Base-by-base conservation (phyloP, 306 rosid genomes). In the Pueraria montana region DNA sequence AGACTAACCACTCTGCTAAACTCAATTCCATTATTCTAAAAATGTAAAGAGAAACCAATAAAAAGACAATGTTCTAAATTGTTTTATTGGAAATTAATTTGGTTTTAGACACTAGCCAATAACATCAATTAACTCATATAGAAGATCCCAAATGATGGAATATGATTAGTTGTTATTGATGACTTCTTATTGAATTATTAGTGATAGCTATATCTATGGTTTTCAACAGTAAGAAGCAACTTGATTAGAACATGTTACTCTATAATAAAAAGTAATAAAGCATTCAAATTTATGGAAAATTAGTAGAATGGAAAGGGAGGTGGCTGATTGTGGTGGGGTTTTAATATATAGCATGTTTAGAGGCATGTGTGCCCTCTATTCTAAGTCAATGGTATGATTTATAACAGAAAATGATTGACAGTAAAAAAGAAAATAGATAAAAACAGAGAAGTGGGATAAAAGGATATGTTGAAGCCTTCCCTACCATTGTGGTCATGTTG, bases 351-450 rank as follows among this genome's bases (percentile, higher is more conserved):
- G 55, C 80, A 84, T 84, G 85, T 80, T 80, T 68, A 75, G 84
- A 65, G 76, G 87, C 87, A 82, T 76, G 89, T 84, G 85, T 83
- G 89, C 46, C 74, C 59, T 86, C 77, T 72, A 77, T 84, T 84
- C 82, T 80, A 71, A 87, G 90, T 91, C 93, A 91, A 80, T 89
- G 91, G 76, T 78, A 91, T 92, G 85, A 87, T 88, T 89, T 88
- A 72, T 80, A 46, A 84, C 59, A 84, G 87, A 87, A 77, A 78
- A 77, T 80, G 84, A 63, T 38, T 82, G 87, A 79, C 79, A 83
- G 67, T 78, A 87, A 86, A 58, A 76, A 79, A 80, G 73, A 82
- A 70, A 85, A 72, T 74, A 79, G 78, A 48, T 63, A 68, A 67
- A 80, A 76, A 64, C 59, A 76, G 61, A 76, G 58, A 71, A 67